Evolutionary conservation across 768 basidiomycete species (phyloP), one percentile per base, ranked within the genome.

Genomic region (Kondoa subrosea): DNA sequence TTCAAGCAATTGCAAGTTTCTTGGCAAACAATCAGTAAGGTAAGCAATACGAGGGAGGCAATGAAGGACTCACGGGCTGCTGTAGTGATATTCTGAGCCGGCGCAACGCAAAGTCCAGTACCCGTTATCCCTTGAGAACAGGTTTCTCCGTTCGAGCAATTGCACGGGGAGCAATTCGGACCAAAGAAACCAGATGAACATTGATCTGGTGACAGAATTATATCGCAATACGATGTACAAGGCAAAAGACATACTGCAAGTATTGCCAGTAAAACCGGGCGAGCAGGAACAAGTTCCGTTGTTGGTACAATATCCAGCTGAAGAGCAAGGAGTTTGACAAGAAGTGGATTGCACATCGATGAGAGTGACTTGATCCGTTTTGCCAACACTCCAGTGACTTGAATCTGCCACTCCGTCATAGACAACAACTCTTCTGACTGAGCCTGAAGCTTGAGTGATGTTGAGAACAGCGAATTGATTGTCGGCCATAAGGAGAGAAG

Each of bases 41-140:
- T n/a, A n/a, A n/a, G n/a, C n/a, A n/a, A n/a, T n/a, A n/a, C n/a
- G n/a, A n/a, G n/a, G n/a, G n/a, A n/a, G n/a, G n/a, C n/a, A n/a
- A n/a, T n/a, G n/a, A n/a, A n/a, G n/a, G n/a, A n/a, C n/a, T n/a
- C n/a, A n/a, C n/a, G 81, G 0, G 72, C 71, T 15, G 69, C 62
- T 1, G 69, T 67, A 25, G 69, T 69, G 70, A 85, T 83, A 50
- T 77, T 75, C 29, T 83, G 78, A 0, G 77, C 73, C 1, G 82
- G 76, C 8, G 77, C 76, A 67, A 87, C 80, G 75, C 90, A 92
- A 57, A 80, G 79, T 0, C 90, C 90, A 0, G 84, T 81, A 0
- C 90, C 90, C 0, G 84, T 81, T 57, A 87, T 84, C 3, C 90
- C 89, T n/a, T 88, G 84, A 70, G 89, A 85, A 74, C 90, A 92